A percentile compares a stretch with the other conserved stretches of the same genome.
Conservation (phyloP, 345 rosid genomes). For the Cardamine occulta region DNA sequence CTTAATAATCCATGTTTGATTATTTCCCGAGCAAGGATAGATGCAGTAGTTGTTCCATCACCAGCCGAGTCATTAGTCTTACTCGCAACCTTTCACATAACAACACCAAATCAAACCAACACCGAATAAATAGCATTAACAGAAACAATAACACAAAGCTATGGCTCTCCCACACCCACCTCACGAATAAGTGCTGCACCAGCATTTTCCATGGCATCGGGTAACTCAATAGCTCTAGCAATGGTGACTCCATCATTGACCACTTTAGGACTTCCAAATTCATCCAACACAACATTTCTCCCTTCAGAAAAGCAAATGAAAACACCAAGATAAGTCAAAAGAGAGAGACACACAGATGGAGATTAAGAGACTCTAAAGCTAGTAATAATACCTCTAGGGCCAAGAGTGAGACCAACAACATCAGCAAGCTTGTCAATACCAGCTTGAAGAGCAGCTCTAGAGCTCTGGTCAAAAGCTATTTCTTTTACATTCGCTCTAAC, state of each 20-base stretch:
- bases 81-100: slow-evolving; percentile 76
- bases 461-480: slow-evolving; percentile 82
- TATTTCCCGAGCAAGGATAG: slow-evolving; percentile 91
- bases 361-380: not conserved
- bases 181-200: slow-evolving; percentile 98
- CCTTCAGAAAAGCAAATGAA: slow-evolving; percentile 48
- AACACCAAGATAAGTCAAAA: not conserved
- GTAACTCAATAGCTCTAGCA: slow-evolving; percentile 91
- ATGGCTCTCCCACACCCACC: slow-evolving; percentile 48
- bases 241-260: slow-evolving; percentile 99
- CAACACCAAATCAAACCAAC: slow-evolving; percentile 1
- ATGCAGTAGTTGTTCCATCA: slow-evolving; percentile 98
- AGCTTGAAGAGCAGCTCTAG: slow-evolving; percentile 81
- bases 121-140: not conserved
- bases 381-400: slow-evolving; percentile 81
- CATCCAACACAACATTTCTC: slow-evolving; percentile 95
- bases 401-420: slow-evolving; percentile 91
- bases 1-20: slow-evolving; percentile 82
- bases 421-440: slow-evolving; percentile 98
- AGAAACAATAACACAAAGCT: not conserved
- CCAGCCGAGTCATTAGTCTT: slow-evolving; percentile 99
- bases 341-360: not conserved
- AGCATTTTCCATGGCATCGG: slow-evolving; percentile 97
- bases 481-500: slow-evolving; percentile 88
- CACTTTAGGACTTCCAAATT: slow-evolving; percentile 92